A percentile compares a stretch with the other conserved stretches of the same genome.
Evolutionary conservation across 2,329 filamentous ascomycete species (phyloP).

Genomic region (Beauveria bassiana): DNA sequence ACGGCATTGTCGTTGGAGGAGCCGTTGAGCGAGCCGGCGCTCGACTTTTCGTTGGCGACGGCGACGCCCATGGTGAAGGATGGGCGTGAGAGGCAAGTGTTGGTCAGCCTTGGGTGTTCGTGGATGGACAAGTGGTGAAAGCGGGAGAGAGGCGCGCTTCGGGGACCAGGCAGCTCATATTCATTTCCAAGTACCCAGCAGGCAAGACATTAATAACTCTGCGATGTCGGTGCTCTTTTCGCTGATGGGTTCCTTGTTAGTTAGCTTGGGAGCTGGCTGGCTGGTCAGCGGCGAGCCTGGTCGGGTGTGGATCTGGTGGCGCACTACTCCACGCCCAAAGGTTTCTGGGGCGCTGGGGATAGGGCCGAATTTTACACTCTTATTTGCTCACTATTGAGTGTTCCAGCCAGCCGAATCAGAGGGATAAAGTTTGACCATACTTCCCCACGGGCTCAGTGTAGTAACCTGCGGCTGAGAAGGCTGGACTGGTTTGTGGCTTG

Average conservation of each 20-base stretch:
- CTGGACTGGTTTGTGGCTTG: no score
- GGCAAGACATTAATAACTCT: not conserved
- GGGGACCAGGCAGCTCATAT: no score
- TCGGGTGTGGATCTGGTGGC: conserved; percentile 7
- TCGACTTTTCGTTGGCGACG: conserved; percentile 14
- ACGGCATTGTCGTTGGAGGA: conserved; percentile 11
- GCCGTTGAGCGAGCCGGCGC: conserved; percentile 12
- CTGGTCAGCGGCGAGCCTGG: not conserved
- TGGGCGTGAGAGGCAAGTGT: not conserved
- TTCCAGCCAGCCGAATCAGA: no score
- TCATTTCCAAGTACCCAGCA: no score
- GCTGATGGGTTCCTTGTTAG: not conserved
- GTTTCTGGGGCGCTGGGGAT: not conserved
- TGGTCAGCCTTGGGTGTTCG: not conserved
- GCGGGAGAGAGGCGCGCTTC: not conserved
- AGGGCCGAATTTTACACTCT: no score
- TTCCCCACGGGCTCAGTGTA: not conserved
- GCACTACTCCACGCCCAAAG: not conserved
- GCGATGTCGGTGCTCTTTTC: not conserved
- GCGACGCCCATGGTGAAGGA: conserved; percentile 13
- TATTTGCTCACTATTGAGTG: no score
- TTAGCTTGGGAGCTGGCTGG: not conserved
- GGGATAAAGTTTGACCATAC: not conserved
- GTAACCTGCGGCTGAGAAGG: no score
- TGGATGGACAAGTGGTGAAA: not conserved